phyloP scores from a whole-genome alignment of 2,329 filamentous ascomycete species.

The Fusarium pseudocircinatum region DNA sequence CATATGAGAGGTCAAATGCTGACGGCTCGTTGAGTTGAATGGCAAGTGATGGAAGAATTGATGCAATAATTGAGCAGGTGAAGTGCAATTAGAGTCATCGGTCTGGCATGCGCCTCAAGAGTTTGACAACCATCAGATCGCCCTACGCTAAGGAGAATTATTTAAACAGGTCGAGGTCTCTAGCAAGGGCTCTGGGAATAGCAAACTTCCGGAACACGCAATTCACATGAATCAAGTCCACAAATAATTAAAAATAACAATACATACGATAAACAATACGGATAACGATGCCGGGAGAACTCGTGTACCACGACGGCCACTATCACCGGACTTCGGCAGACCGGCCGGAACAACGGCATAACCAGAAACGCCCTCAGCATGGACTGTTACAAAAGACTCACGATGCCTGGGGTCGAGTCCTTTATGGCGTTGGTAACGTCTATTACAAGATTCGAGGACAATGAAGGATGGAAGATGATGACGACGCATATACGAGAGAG shows the following conservation, averaged over 20 bases:
- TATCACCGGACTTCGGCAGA: slow-evolving; percentile 37
- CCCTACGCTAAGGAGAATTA: neutral
- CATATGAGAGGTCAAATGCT: slow-evolving; percentile 15
- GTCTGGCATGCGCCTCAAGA: slow-evolving; percentile 1
- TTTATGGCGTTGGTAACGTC: slow-evolving; percentile 50
- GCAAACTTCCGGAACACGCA: neutral
- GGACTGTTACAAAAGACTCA: slow-evolving; percentile 48
- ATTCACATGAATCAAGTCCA: neutral
- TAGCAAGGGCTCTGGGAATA: neutral
- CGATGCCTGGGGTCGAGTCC: slow-evolving; percentile 52
- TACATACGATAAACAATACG: neutral
- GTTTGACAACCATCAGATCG: slow-evolving; percentile 8
- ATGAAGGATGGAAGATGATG: slow-evolving; percentile 28
- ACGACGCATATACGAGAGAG: slow-evolving; percentile 27
- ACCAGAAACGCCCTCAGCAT: slow-evolving; percentile 15
- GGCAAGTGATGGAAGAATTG: slow-evolving; percentile 13
- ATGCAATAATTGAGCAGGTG: slow-evolving; percentile 1
- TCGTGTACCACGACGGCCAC: slow-evolving; percentile 47
- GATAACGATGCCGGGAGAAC: slow-evolving; percentile 34
- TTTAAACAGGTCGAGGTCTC: slow-evolving; percentile 10
- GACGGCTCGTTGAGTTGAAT: slow-evolving; percentile 1
- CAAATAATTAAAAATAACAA: slow-evolving; percentile 10
- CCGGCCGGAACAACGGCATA: slow-evolving; percentile 22
- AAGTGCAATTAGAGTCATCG: slow-evolving; percentile 25
- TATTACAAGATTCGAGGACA: slow-evolving; percentile 49